Evolutionary conservation across 2,329 filamentous ascomycete species (phyloP).

Genomic region (Penicillium oxalicum): DNA sequence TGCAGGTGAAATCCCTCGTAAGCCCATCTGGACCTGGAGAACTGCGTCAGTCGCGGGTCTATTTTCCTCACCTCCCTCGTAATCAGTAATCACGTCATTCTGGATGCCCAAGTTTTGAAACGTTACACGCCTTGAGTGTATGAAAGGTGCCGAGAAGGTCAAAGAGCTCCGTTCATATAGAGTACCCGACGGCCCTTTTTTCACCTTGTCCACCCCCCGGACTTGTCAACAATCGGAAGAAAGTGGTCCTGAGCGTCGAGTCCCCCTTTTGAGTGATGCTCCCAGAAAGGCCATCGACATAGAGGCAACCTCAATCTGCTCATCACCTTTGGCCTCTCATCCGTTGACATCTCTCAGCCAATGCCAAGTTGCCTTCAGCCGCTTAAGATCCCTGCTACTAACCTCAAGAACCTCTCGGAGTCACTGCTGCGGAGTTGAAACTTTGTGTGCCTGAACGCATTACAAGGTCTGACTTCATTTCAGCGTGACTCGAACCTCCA

Average conservation of each 20-base stretch:
- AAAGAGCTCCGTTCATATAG: too few species aligned
- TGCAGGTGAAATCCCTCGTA: too few species aligned
- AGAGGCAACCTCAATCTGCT: too few species aligned
- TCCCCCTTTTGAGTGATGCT: too few species aligned
- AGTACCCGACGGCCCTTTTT: too few species aligned
- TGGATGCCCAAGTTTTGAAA: neutral
- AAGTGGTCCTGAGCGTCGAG: too few species aligned
- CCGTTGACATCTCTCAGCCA: constrained; percentile 7
- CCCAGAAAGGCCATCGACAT: too few species aligned
- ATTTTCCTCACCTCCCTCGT: too few species aligned
- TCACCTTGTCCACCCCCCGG: too few species aligned
- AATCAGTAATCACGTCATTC: constrained; percentile 6
- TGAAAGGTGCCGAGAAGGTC: neutral
- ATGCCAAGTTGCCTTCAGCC: constrained; percentile 8
- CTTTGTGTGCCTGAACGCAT: constrained; percentile 2
- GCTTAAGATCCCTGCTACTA: constrained; percentile 6
- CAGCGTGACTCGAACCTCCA: neutral
- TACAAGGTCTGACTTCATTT: constrained; percentile 7
- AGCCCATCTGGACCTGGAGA: too few species aligned
- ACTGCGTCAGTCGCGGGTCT: too few species aligned
- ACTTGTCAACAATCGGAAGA: too few species aligned
- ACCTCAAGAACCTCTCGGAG: neutral
- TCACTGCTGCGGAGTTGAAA: neutral
- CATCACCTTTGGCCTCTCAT: neutral
- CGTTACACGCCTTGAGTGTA: neutral